Base-by-base conservation (phyloP, 2,329 filamentous ascomycete genomes). In the Talaromyces albobiverticillius region DNA sequence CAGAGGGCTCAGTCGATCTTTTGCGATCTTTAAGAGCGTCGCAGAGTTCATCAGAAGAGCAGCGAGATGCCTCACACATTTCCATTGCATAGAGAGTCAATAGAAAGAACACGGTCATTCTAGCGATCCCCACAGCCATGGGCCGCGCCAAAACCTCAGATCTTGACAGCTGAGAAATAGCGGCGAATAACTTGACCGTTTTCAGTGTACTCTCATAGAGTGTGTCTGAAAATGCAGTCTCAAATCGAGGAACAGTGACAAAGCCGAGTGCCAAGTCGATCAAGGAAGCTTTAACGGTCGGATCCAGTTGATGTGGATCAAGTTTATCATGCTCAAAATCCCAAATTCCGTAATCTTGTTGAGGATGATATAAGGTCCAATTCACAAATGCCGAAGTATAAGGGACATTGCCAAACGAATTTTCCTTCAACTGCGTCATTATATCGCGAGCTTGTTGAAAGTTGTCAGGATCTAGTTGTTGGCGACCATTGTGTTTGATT, bases 21-120 rank as follows among this genome's bases (percentile, higher is more conserved):
- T 20, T 46, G 16, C n/a, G n/a, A n/a, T 51, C 54, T 18, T 55
- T 54, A 20, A 64, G 41, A 5, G 51, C 38, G 2, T 52, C 34
- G 13, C 50, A 61, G 8, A 64, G 48, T 1, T 25, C 49, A 3
- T 45, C 42, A 22, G 56, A 59, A 36, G 64, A 57, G 1, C 13
- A 22, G n/a, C 54, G 42, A 8, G 65, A 64, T 16, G 52, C 38
- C 9, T 63, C 50, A n/a, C 51, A 55, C 8, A 68, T 46, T 10
- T 53, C 32, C 16, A 56, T 56, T 9, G 53, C 53, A 26, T 59
- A 60, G 42, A 53, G 40, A 16, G 53, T 47, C 23, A 68, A 40
- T 1, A 64, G 14, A 36, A 57, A 57, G n/a, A 59, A 55, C 16
- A 62, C 45, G 0, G 57, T 51, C 3, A 60, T 47, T 29, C 54